phyloP scores from a whole-genome alignment of 2,329 filamentous ascomycete genomes.

The Chaetomium sp. region DNA sequence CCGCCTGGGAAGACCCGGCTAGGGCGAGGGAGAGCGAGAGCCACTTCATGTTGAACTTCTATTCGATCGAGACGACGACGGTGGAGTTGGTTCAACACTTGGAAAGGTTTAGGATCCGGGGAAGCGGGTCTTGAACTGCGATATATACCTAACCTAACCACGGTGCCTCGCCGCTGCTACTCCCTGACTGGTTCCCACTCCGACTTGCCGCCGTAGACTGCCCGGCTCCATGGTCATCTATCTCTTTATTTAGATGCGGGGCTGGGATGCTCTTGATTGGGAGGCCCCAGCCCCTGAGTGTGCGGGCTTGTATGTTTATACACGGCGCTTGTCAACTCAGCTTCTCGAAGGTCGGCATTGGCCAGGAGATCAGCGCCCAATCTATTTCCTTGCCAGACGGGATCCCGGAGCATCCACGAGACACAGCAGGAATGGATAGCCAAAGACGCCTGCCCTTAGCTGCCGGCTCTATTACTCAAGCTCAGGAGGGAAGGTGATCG shows the following conservation, averaged over 20 bases:
- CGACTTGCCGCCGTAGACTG: constrained; percentile 10
- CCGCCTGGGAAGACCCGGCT: constrained; percentile 31
- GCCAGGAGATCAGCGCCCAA: constrained; percentile 6
- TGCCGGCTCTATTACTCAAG: background rate
- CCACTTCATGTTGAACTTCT: constrained; percentile 21
- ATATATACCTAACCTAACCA: constrained; percentile 10
- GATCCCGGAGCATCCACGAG: constrained; percentile 6
- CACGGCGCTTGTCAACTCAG: background rate
- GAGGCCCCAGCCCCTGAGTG: background rate
- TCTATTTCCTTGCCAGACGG: background rate
- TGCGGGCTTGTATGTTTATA: constrained; percentile 13
- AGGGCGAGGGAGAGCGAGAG: constrained; percentile 25
- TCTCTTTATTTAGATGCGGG: constrained; percentile 16
- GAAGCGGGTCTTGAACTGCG: background rate
- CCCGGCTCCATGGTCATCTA: constrained; percentile 15
- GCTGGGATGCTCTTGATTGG: constrained; percentile 10
- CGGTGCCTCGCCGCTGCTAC: background rate
- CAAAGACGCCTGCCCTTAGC: background rate
- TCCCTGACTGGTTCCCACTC: background rate
- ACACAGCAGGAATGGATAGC: background rate
- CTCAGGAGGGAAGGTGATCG: constrained; percentile 1
- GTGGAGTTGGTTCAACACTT: background rate
- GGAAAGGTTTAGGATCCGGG: background rate
- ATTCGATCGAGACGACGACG: background rate
- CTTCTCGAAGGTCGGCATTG: constrained; percentile 21